Evolutionary conservation across 345 rosid species (phyloP), one percentile per base, ranked within the genome.

Genomic region (Eucalyptus erythrocorys): DNA sequence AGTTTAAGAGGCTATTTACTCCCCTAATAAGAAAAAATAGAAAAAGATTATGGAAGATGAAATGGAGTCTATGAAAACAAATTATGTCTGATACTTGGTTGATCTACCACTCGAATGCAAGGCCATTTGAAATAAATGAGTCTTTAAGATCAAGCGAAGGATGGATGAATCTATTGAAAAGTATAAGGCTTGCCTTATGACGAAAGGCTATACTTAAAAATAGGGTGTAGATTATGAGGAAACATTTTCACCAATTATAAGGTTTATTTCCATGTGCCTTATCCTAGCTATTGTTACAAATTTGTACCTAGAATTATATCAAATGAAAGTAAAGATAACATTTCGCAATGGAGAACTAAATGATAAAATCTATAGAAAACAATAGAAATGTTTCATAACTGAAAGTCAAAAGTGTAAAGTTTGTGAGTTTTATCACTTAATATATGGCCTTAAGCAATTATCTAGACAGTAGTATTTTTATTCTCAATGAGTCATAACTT

Each of bases 331-430:
- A 24, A 55, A 55, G 5, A 24, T 10, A 4, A 0, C 13, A 55
- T 55, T 55, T 55, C 1, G 10, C 9, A 24, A 55, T 55, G 13
- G 13, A 55, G 30, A 55, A 55, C 13, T 55, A 55, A 10, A 55
- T 55, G 61, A 55, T 4, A 10, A 55, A 24, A 22, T 55, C 3
- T 55, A 55, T 55, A 55, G 0, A 55, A 55, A 55, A 55, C 30
- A 24, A 55, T 1, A 9, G 1, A 55, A 24, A 55, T 0, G 1
- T 55, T 55, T 9, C 30, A 10, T 10, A 55, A 24, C 1, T 55
- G 0, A 55, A 55, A 55, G 6, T 55, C 6, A 55, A 22, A 10
- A 55, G 30, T 55, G 30, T 24, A 55, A 9, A 55, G 61, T 55
- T 55, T 55, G 6, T 1, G 0, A 55, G 3, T 22, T 55, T 55